Evolutionary conservation across 495 filamentous ascomycete species (phyloP).

Genomic region (Jackrogersella multiformis): DNA sequence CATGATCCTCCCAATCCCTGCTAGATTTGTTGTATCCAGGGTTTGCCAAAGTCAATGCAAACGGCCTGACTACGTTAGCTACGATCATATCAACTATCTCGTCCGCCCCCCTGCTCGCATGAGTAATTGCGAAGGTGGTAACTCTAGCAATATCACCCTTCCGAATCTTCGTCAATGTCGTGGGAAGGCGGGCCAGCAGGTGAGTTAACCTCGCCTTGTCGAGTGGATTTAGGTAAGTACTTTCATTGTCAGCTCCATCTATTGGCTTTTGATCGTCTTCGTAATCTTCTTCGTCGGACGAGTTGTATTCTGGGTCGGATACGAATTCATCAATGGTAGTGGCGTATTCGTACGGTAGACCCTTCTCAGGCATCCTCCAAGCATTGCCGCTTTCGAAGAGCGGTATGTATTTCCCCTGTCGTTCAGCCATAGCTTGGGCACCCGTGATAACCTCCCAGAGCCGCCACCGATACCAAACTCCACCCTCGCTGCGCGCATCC

Average conservation of each 20-base stretch:
- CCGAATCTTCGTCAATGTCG: conserved; percentile 74
- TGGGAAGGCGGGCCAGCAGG: conserved; percentile 82
- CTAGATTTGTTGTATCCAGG: conserved; percentile 53
- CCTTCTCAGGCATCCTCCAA: conserved; percentile 75
- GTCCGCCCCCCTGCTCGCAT: conserved; percentile 78
- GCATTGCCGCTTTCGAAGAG: conserved; percentile 76
- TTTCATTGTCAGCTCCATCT: conserved; percentile 66
- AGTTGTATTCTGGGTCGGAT: conserved; percentile 84
- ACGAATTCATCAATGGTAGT: conserved; percentile 80
- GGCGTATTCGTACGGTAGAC: conserved; percentile 76
- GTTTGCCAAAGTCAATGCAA: conserved; percentile 69
- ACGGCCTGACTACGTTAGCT: conserved; percentile 77
- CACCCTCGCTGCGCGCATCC: conserved; percentile 81
- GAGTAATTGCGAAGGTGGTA: conserved; percentile 88
- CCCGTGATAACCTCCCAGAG: conserved; percentile 84
- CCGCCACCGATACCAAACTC: conserved; percentile 90
- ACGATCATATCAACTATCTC: conserved; percentile 91
- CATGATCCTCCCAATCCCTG: conserved; percentile 52
- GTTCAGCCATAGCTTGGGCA: conserved; percentile 45
- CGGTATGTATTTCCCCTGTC: conserved; percentile 57
- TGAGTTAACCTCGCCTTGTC: conserved; percentile 85
- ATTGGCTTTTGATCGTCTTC: conserved; percentile 73
- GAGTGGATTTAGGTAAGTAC: conserved; percentile 81
- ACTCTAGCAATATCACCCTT: conserved; percentile 88
- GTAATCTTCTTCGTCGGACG: conserved; percentile 86